These are phyloP conservation scores for Fraxinus anomala DNA, from an alignment of 257 asterid species.

Conservation along the genomic window DNA sequence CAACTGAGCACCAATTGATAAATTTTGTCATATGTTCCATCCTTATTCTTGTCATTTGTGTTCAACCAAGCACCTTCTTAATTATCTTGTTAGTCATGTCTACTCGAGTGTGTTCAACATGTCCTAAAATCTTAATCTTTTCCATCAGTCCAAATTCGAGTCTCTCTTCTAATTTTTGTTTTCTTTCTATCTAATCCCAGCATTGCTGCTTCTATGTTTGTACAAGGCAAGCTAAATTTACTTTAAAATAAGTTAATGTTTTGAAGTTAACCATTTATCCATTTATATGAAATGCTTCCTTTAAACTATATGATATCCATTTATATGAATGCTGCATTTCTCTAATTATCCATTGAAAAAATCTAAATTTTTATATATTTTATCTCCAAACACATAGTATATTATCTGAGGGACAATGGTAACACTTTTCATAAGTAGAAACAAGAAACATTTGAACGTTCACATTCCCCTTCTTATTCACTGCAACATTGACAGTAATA, in stretches of 20 bases:
- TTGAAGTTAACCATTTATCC: too few relatives aligned
- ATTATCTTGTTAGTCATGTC: neutral
- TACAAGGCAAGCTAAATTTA: too few relatives aligned
- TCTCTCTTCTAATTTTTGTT: neutral
- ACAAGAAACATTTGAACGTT: conserved; percentile 1
- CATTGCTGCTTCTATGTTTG: too few relatives aligned
- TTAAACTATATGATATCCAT: neutral
- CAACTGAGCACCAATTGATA: neutral
- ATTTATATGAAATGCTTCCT: too few relatives aligned
- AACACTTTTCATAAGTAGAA: neutral
- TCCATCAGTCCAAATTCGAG: neutral
- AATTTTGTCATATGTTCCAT: neutral
- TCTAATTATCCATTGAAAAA: too few relatives aligned
- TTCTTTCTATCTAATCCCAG: neutral
- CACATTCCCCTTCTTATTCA: neutral
- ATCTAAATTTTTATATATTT: neutral
- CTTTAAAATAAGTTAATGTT: too few relatives aligned
- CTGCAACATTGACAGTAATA: neutral
- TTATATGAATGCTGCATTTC: too few relatives aligned
- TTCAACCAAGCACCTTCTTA: neutral
- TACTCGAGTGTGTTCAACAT: neutral
- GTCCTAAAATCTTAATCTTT: neutral
- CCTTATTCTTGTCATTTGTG: neutral
- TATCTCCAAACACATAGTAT: neutral
- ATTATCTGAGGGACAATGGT: neutral